Percentiles rank a stretch among this genome's conserved stretches.
Conservation (phyloP, 2,329 filamentous ascomycete species). For the Diplodia corticola region DNA sequence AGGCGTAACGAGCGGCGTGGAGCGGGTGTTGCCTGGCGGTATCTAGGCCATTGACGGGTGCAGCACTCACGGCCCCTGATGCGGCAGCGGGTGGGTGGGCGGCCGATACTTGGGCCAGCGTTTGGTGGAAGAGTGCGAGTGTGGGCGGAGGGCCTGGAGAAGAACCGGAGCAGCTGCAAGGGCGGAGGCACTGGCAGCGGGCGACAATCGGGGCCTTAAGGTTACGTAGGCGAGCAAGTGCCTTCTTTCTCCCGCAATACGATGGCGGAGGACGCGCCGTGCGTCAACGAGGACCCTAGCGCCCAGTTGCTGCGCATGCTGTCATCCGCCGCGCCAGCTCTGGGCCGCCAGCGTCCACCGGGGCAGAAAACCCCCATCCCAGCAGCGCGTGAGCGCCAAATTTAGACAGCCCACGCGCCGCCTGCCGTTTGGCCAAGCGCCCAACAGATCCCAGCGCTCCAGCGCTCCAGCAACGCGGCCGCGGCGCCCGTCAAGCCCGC, state of each 20-base stretch:
- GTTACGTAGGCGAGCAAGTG: slow-evolving; percentile 18
- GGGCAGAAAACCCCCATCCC: not conserved
- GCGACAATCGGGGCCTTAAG: slow-evolving; percentile 15
- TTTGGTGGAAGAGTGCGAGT: not conserved
- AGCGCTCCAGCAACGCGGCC: not conserved
- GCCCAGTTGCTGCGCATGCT: slow-evolving; percentile 5
- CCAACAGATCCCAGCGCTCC: not conserved
- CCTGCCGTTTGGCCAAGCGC: slow-evolving; percentile 9
- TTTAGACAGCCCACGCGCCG: slow-evolving; percentile 11
- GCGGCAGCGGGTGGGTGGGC: not conserved
- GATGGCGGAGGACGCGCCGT: slow-evolving; percentile 14
- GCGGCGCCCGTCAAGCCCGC: not conserved
- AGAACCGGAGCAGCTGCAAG: slow-evolving; percentile 20
- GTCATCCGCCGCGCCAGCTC: slow-evolving; percentile 11
- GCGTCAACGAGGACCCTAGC: slow-evolving; percentile 13
- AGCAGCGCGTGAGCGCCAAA: not conserved
- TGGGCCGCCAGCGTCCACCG: not conserved
- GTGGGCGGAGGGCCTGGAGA: slow-evolving; percentile 10
- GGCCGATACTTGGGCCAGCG: not conserved
- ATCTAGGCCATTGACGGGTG: slow-evolving; percentile 14
- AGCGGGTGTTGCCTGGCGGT: not conserved
- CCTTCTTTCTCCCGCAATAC: slow-evolving; percentile 6
- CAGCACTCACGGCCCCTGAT: slow-evolving; percentile 2
- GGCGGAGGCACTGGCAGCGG: slow-evolving; percentile 6
- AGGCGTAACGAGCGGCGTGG: slow-evolving; percentile 18